Percentiles rank a stretch among this genome's conserved stretches.
These are phyloP conservation scores for Scutellaria galericulata DNA, from an alignment of 257 asterid genomes.

Conservation along the genomic window DNA sequence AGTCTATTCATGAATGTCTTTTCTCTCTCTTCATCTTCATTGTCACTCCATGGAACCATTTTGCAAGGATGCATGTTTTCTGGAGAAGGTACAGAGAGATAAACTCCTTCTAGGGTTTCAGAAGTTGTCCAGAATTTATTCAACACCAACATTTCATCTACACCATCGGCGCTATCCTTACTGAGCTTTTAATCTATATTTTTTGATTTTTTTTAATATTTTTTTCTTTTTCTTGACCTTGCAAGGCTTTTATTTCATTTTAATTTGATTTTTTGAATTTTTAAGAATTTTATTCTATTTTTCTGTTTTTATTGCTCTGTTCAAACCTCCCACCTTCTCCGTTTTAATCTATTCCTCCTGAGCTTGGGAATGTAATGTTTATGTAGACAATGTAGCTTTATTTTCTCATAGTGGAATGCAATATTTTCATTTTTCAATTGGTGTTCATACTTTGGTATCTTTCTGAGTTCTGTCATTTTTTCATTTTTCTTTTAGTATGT, in stretches of 20 bases:
- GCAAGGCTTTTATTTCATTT: constrained; percentile 42
- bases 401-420: background rate
- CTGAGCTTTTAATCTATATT: constrained; percentile 40
- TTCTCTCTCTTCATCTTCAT: constrained; percentile 37
- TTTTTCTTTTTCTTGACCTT: constrained; percentile 55
- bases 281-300: background rate
- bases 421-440: background rate
- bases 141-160: rapidly evolving
- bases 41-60: constrained; percentile 9
- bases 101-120: background rate
- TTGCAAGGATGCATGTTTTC: constrained; percentile 10
- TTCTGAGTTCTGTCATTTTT: background rate
- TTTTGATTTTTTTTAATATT: background rate
- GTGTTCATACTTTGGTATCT: background rate
- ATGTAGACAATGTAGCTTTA: background rate
- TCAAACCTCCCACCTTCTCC: constrained; percentile 34
- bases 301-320: background rate
- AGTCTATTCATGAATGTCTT: constrained; percentile 40
- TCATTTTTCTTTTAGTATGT: background rate
- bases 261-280: background rate
- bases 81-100: background rate
- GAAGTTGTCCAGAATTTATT: constrained; percentile 12
- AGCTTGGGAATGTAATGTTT: constrained; percentile 41
- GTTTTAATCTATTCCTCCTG: constrained; percentile 48
- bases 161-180: constrained; percentile 35